Conservation (phyloP, 73 alveolate genomes). For the Halteria grandinella region DNA sequence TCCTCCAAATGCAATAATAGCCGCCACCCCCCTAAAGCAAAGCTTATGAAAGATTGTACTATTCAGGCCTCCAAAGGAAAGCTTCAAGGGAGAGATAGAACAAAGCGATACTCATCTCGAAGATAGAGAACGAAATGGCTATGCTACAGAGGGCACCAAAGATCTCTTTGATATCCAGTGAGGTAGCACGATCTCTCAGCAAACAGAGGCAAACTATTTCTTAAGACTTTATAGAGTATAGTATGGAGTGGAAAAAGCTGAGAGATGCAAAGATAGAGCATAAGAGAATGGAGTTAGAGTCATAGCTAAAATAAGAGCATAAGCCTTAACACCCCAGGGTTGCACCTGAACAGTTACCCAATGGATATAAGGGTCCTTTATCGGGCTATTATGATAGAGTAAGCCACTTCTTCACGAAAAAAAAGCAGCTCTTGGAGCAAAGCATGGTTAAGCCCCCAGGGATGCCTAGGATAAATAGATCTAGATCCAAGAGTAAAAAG, state of each 20-base stretch:
- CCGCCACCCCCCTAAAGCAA: background rate
- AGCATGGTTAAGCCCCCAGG: no score
- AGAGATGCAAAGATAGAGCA: slow-evolving; percentile 39
- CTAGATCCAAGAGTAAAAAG: no score
- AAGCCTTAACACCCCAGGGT: background rate
- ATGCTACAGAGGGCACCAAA: slow-evolving; percentile 8
- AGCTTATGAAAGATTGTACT: slow-evolving; percentile 41
- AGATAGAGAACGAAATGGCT: slow-evolving; percentile 4
- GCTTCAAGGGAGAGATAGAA: slow-evolving; percentile 27
- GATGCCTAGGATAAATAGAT: no score
- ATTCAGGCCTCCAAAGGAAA: slow-evolving; percentile 45
- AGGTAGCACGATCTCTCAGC: slow-evolving; percentile 19
- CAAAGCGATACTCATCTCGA: background rate
- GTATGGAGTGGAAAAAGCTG: slow-evolving; percentile 30
- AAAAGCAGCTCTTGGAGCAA: slow-evolving; percentile 1
- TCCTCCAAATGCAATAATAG: background rate
- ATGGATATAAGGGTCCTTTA: slow-evolving; percentile 20
- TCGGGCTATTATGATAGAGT: slow-evolving; percentile 43
- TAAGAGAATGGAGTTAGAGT: slow-evolving; percentile 9
- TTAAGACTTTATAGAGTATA: slow-evolving; percentile 13
- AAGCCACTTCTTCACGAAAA: slow-evolving; percentile 32
- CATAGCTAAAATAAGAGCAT: slow-evolving; percentile 7
- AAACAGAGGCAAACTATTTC: background rate
- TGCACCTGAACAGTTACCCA: background rate
- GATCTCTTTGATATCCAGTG: slow-evolving; percentile 21